Evolutionary conservation across 305 asterid species (phyloP).

Genomic region (Fraxinus paxiana): DNA sequence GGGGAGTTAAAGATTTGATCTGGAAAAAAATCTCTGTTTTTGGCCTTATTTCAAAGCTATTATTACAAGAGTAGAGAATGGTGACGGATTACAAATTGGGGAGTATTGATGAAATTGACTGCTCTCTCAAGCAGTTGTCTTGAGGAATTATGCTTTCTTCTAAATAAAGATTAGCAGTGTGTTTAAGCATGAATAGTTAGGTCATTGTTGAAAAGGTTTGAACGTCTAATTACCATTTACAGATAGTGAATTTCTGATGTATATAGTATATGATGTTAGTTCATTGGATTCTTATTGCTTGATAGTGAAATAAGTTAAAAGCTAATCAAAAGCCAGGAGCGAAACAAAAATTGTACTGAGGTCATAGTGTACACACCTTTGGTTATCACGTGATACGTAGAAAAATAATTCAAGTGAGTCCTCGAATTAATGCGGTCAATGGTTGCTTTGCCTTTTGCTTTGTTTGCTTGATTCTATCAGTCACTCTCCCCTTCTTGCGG

Average conservation of each 20-base stretch:
- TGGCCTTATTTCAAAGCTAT: background rate
- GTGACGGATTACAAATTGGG: background rate
- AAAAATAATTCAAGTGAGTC: background rate
- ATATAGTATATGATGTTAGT: background rate
- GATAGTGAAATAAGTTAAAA: background rate
- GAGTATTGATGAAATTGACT: background rate
- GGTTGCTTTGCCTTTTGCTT: background rate
- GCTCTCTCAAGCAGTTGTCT: background rate
- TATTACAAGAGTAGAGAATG: background rate
- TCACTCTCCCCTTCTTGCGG: background rate
- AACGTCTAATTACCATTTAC: background rate
- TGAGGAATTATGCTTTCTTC: background rate
- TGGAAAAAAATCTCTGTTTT: background rate
- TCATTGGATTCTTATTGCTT: background rate
- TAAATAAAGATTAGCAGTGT: background rate
- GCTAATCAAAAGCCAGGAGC: background rate
- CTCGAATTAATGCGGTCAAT: background rate
- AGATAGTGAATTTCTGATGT: background rate
- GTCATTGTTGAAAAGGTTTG: background rate
- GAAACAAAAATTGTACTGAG: background rate
- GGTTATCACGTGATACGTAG: background rate
- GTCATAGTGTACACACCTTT: background rate
- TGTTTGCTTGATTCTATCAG: background rate
- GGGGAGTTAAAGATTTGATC: background rate
- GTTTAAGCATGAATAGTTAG: background rate